Percentiles rank a stretch among this genome's conserved stretches.
phyloP scores from a whole-genome alignment of 306 rosid genomes.

The Sicyos baderoa region DNA sequence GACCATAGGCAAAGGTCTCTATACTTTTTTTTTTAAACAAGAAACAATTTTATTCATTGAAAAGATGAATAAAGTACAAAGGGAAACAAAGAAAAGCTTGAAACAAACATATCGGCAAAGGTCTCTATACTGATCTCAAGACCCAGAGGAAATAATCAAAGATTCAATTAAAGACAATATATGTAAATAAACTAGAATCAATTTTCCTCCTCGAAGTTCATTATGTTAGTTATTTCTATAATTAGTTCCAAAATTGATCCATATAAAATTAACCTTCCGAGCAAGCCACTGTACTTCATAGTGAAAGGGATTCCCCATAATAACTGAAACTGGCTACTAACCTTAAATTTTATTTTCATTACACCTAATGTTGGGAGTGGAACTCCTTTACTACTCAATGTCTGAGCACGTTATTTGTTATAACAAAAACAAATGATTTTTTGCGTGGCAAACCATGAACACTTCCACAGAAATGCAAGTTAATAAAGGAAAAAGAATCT shows the following conservation, averaged over 20 bases:
- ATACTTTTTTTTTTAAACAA: no score
- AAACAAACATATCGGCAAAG: no score
- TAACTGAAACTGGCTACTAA: not conserved
- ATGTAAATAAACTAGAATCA: not conserved
- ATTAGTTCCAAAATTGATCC: not conserved
- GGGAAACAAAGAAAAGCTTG: no score
- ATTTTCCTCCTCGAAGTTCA: not conserved
- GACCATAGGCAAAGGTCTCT: not conserved
- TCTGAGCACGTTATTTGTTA: not conserved
- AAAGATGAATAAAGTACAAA: no score
- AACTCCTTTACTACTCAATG: slow-evolving; percentile 1
- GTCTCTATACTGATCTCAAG: not conserved
- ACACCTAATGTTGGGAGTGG: not conserved
- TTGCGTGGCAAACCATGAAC: not conserved
- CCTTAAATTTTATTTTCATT: not conserved
- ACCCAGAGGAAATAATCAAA: not conserved
- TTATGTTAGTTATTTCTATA: not conserved
- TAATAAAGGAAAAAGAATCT: not conserved
- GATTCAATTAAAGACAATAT: not conserved
- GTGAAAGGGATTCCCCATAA: not conserved
- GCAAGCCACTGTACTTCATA: not conserved
- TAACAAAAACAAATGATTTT: not conserved
- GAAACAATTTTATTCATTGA: no score
- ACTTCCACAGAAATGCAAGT: not conserved
- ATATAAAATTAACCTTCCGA: not conserved